Base-by-base conservation (phyloP, 768 basidiomycete species). In the Phlegmacium glaucopus region DNA sequence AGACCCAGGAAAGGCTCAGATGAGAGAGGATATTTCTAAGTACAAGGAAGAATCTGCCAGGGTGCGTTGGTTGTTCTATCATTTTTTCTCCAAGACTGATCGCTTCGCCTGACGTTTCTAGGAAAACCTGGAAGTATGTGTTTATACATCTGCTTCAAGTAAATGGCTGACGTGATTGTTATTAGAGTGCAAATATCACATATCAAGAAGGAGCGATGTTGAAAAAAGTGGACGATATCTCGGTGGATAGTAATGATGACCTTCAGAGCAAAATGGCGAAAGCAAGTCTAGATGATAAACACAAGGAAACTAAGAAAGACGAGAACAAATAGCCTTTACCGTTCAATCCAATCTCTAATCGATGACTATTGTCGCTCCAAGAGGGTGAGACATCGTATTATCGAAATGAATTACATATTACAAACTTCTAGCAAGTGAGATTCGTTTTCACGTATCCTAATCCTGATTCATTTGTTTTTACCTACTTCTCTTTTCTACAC, bases 31-130 rank as follows among this genome's bases (percentile, higher is more conserved):
- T 38, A 63, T 94, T 17, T 70, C 72, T 55, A 70, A 82, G 61
- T 83, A 80, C 69, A 93, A 93, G 68, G 80, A 83, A 57, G 91
- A 93, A 63, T 90, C 89, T 4, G 90, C 85, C 59, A 79, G 58
- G 58, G 71, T 72, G 30, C 39, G 62, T 45, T 35, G 36, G 36
- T 44, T 38, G 6, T 49, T 29, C 48, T 10, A 6, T 9, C 16
- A 39, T 34, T 32, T 7, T 11, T 15, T 16, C 34, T 27, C 10
- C 27, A 18, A 29, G 34, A 25, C 47, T 8, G 42, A 9, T 16
- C 16, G 39, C 18, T 40, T 16, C 16, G 39, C 18, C 30, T 17
- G 35, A 18, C 1, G 4, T 11, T 29, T 48, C 2, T 36, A 56
- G 55, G 59, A 57, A 55, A 60, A 54, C 39, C 59, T 56, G 38